A percentile compares a stretch with the other conserved stretches of the same genome.
phyloP scores from a whole-genome alignment of 352 stramenopile genomes.

The Phytophthora tentaculata region DNA sequence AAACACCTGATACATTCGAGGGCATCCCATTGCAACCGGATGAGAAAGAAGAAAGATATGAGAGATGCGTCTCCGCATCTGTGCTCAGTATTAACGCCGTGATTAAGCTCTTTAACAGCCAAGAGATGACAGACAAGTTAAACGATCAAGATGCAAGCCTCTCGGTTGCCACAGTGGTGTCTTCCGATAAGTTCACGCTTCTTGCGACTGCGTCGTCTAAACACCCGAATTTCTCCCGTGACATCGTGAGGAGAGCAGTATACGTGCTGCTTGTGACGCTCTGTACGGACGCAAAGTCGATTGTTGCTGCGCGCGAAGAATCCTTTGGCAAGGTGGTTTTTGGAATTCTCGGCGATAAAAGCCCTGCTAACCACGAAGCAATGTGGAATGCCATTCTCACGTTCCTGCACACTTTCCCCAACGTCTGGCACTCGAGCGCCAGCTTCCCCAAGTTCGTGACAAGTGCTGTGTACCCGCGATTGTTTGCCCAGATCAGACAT shows the following conservation, averaged over 20 bases:
- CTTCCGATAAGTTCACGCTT: conserved; percentile 63
- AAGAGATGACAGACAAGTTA: conserved; percentile 48
- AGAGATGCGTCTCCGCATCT: conserved; percentile 70
- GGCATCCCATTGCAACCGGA: conserved; percentile 63
- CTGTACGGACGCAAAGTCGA: conserved; percentile 45
- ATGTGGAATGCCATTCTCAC: conserved; percentile 83
- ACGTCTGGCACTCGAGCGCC: conserved; percentile 45
- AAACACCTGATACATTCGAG: conserved; percentile 66
- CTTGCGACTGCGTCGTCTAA: conserved; percentile 71
- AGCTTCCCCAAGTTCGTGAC: conserved; percentile 70
- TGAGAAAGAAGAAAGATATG: conserved; percentile 78
- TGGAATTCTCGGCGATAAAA: conserved; percentile 73
- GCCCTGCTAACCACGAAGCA: conserved; percentile 63
- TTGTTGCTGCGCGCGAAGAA: conserved; percentile 56
- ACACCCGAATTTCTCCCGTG: conserved; percentile 77
- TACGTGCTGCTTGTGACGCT: conserved; percentile 69
- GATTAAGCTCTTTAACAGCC: conserved; percentile 52
- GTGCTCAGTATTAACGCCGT: conserved; percentile 68
- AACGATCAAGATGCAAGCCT: conserved; percentile 39
- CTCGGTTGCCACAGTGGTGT: conserved; percentile 59
- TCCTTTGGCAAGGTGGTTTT: conserved; percentile 78
- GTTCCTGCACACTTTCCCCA: conserved; percentile 63
- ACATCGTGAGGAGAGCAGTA: conserved; percentile 65
- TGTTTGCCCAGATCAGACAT: conserved; percentile 79
- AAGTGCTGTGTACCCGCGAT: conserved; percentile 63